Percentiles rank a stretch among this genome's conserved stretches.
Evolutionary conservation across 106 monocot species (phyloP).

Genomic region (Platanthera guangdongensis): DNA sequence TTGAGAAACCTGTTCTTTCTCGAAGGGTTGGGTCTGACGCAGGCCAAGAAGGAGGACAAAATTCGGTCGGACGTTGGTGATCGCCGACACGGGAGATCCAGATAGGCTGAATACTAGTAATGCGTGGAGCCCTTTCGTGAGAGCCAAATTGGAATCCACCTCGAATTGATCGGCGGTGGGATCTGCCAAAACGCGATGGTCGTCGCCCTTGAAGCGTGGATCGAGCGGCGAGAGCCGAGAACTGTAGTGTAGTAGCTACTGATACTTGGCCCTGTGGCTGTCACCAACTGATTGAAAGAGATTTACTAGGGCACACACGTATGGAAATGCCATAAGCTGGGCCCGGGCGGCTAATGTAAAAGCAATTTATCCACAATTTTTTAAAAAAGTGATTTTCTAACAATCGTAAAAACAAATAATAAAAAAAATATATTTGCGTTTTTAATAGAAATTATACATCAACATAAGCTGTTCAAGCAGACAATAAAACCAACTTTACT

Average conservation of each 20-base stretch:
- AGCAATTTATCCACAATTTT: too few relatives aligned
- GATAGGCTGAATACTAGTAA: conserved; percentile 67
- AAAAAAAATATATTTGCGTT: too few relatives aligned
- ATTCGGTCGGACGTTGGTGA: conserved; percentile 37
- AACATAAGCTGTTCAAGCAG: too few relatives aligned
- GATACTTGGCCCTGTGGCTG: conserved; percentile 73
- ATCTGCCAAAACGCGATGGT: conserved; percentile 50
- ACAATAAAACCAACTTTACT: too few relatives aligned
- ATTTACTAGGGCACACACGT: conserved; percentile 5
- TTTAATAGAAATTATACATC: too few relatives aligned
- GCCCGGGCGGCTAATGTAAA: too few relatives aligned
- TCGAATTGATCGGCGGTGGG: conserved; percentile 47
- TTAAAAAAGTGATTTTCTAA: too few relatives aligned
- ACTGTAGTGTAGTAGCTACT: conserved; percentile 87
- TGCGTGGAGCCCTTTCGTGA: conserved; percentile 76
- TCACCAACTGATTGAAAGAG: conserved; percentile 89
- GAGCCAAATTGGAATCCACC: conserved; percentile 69
- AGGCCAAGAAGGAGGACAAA: conserved; percentile 68
- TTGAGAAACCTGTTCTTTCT: conserved; percentile 87
- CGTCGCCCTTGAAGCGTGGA: conserved; percentile 49
- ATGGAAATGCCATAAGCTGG: too few relatives aligned
- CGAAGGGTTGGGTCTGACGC: conserved; percentile 61
- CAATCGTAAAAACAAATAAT: too few relatives aligned
- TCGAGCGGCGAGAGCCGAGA: conserved; percentile 47
- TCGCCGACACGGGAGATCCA: conserved; percentile 14